Base-by-base conservation (phyloP, 345 rosid species). In the Leavenworthia alabamica region DNA sequence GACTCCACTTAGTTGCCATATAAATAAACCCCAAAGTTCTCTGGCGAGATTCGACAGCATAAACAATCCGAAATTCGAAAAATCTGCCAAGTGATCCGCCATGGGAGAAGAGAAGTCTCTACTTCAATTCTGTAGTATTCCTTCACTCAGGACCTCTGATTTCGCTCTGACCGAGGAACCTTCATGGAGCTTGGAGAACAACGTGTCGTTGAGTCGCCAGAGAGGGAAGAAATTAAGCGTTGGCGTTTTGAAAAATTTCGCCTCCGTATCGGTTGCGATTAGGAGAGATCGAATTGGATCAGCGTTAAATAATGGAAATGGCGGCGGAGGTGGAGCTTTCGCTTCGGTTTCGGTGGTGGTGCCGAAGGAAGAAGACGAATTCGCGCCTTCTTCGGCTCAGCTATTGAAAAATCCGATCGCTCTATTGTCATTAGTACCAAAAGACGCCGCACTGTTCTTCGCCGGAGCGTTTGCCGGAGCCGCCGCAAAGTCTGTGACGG, bases 401-500 rank as follows among this genome's bases (percentile, higher is more conserved):
- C 83, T 86, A 8, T 39, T 77, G 73, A 83, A 77, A 56, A 85
- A 85, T 68, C 97, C 97, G n/a, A 33, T 89, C 43, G 95, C 95
- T 22, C 16, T 70, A 10, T 50, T 87, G 27, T 79, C 86, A 45
- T 71, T 58, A 11, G 82, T 87, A 4, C 97, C 93, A 0, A 76
- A 61, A 46, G 97, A 85, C 35, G 83, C 64, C 32, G 88, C 93
- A 15, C 75, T 83, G 42, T 90, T 90, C 59, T 65, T 73, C 8
- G 97, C 97, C 52, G 97, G 88, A 17, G 97, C 97, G 9, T 52
- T 81, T 33, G 80, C 95, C 41, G 97, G 97, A 56, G 93, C 93
- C 46, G 93, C 90, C 17, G 97, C 97, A 1, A 90, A 90, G 76
- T 73, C 88, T 24, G 88, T 80, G 62, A 90, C 97, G 17, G 97